Conservation (phyloP, 345 rosid genomes). For the Boechera divaricarpa region DNA sequence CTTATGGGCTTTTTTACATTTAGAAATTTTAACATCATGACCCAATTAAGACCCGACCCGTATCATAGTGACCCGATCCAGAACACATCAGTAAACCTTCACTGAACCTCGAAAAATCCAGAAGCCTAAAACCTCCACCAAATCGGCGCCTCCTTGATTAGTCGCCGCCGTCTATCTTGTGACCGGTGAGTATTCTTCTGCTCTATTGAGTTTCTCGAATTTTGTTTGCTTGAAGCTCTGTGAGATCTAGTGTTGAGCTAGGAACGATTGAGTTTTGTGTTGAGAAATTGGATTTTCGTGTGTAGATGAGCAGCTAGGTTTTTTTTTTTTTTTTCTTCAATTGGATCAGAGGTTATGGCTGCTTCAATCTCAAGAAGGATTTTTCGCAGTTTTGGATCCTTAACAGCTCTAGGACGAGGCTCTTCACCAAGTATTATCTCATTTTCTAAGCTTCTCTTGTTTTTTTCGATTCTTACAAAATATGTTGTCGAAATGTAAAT, state of each 20-base stretch:
- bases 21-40: neutral
- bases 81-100: conserved; percentile 22
- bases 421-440: conserved; percentile 14
- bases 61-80: conserved; percentile 11
- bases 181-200: conserved; percentile 22
- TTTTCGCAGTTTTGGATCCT: conserved; percentile 47
- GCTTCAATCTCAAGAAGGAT: conserved; percentile 50
- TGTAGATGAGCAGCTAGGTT: conserved; percentile 37
- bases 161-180: conserved; percentile 27
- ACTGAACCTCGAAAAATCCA: neutral
- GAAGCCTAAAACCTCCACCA: neutral
- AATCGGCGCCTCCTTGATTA: neutral
- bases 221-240: neutral
- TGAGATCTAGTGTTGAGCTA: neutral
- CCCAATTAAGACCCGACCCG: conserved; percentile 32
- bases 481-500: neutral
- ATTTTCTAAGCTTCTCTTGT: neutral
- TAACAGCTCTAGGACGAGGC: conserved; percentile 35
- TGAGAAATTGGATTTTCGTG: conserved; percentile 12
- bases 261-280: no score
- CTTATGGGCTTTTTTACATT: conserved; percentile 11
- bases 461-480: conserved; percentile 28
- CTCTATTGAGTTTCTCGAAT: neutral
- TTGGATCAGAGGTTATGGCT: conserved; percentile 49
- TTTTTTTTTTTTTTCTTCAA: neutral